Conservation (phyloP, 345 rosid species). For the Capsella bursapastoris region DNA sequence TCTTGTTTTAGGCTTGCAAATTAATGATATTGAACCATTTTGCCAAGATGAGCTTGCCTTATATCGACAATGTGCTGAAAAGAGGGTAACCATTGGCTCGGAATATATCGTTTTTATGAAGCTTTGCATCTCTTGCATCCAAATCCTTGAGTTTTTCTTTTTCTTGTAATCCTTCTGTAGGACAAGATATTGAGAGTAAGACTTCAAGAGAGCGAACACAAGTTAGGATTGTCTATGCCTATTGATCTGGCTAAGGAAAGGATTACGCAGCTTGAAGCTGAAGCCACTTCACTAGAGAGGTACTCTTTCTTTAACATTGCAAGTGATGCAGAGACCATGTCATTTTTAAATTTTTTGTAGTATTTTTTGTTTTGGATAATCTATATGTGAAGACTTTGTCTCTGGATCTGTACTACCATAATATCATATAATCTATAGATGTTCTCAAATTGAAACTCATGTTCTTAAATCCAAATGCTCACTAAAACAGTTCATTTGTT, state of each 20-base stretch:
- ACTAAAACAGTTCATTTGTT: background rate
- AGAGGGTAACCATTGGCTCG: constrained; percentile 52
- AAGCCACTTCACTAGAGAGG: constrained; percentile 88
- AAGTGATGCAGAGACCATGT: constrained; percentile 1
- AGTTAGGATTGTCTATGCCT: constrained; percentile 93
- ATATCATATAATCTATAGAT: background rate
- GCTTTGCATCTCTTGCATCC: constrained; percentile 16
- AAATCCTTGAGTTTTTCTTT: background rate
- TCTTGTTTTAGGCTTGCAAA: constrained; percentile 67
- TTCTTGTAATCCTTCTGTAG: constrained; percentile 40
- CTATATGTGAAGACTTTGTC: background rate
- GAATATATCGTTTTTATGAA: background rate
- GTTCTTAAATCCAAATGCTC: background rate
- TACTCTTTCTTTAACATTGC: constrained; percentile 38
- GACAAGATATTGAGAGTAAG: constrained; percentile 81
- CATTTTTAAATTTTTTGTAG: background rate
- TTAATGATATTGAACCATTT: constrained; percentile 91
- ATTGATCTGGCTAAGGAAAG: constrained; percentile 73
- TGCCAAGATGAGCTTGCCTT: constrained; percentile 92
- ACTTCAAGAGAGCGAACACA: constrained; percentile 85
- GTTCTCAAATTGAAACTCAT: background rate
- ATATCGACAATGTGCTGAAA: constrained; percentile 80
- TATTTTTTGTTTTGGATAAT: background rate
- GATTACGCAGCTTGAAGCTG: constrained; percentile 78
- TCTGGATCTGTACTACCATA: background rate